Evolutionary conservation across 179 eudicot species (phyloP).

Genomic region (Beta corolliflora): DNA sequence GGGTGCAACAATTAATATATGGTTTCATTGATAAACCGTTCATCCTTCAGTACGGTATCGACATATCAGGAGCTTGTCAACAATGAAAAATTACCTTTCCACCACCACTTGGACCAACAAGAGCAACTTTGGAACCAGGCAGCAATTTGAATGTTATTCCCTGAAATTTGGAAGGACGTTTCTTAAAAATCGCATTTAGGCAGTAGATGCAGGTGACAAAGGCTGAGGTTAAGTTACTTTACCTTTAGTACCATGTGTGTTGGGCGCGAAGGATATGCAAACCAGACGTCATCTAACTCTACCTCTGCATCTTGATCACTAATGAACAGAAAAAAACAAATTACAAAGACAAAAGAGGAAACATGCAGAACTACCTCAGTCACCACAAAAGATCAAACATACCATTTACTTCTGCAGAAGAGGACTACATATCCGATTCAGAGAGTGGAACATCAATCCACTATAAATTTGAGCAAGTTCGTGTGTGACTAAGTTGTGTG

Average conservation of each 20-base stretch:
- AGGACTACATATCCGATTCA: not conserved
- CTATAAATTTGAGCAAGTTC: too few species aligned
- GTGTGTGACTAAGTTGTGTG: too few species aligned
- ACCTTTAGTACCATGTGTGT: conserved; percentile 89
- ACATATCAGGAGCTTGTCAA: not conserved
- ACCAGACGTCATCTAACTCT: conserved; percentile 84
- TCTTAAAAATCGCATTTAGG: conserved; percentile 7
- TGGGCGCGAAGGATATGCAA: conserved; percentile 93
- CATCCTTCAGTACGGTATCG: not conserved
- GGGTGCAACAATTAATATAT: conserved; percentile 10
- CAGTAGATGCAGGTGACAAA: not conserved
- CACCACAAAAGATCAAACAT: not conserved
- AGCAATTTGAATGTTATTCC: conserved; percentile 70
- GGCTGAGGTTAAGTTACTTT: conserved; percentile 5
- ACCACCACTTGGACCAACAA: conserved; percentile 98
- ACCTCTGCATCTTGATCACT: conserved; percentile 79
- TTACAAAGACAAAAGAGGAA: not conserved
- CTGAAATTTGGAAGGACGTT: conserved; percentile 35
- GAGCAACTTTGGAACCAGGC: conserved; percentile 89
- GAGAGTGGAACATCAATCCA: not conserved
- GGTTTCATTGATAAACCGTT: not conserved
- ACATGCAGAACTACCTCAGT: not conserved
- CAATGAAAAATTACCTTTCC: conserved; percentile 62
- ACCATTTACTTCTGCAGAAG: too few species aligned
- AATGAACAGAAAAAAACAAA: not conserved